Evolutionary conservation across 2,329 filamentous ascomycete genomes (phyloP).

Genomic region (Fusarium oligoseptatum): DNA sequence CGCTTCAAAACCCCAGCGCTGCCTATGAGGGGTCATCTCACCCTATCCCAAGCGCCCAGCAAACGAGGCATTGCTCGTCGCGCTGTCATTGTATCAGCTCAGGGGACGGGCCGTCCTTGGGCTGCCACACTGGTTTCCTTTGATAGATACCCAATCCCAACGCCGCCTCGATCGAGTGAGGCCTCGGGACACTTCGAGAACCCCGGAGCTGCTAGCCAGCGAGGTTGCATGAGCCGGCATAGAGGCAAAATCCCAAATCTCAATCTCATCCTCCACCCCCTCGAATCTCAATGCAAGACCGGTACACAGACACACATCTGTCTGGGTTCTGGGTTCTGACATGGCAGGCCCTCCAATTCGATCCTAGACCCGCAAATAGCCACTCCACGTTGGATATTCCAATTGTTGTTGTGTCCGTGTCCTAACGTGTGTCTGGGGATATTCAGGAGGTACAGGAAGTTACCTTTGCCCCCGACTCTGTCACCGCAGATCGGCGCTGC

Average conservation of each 20-base stretch:
- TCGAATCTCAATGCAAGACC: conserved; percentile 19
- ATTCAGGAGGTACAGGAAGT: conserved; percentile 1
- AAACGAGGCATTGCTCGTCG: conserved; percentile 14
- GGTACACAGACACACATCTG: conserved; percentile 2
- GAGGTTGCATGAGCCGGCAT: conserved; percentile 17
- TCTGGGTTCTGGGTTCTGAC: neutral
- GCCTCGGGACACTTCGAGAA: neutral
- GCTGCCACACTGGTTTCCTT: conserved; percentile 27
- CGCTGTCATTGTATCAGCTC: conserved; percentile 18
- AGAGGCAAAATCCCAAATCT: conserved; percentile 22
- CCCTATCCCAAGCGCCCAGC: conserved; percentile 6
- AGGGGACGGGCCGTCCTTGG: conserved; percentile 26
- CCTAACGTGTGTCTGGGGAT: neutral
- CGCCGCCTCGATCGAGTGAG: conserved; percentile 2
- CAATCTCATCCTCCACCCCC: conserved; percentile 24
- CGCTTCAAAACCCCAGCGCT: conserved; percentile 7
- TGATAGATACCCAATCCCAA: conserved; percentile 28
- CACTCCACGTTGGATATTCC: conserved; percentile 9
- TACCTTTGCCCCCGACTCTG: neutral
- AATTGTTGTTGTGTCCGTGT: neutral
- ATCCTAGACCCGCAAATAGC: conserved; percentile 6
- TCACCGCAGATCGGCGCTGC: conserved; percentile 8
- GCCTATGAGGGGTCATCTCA: neutral
- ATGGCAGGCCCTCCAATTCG: conserved; percentile 6
- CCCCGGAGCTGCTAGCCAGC: neutral